phyloP scores from a whole-genome alignment of 2,329 filamentous ascomycete genomes.

The Sporothrix schenckii region DNA sequence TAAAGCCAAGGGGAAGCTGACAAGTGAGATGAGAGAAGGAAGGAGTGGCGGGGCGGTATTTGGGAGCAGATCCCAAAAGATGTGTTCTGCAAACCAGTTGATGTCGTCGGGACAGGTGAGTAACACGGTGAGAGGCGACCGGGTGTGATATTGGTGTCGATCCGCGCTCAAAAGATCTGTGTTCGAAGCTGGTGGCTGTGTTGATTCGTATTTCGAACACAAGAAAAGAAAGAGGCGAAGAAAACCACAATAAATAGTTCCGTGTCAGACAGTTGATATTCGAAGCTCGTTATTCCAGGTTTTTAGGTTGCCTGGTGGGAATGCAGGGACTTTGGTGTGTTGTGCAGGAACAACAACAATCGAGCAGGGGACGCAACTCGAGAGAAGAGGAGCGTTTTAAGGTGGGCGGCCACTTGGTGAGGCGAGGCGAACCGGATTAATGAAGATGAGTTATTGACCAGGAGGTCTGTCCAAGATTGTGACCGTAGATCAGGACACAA shows the following conservation, averaged over 20 bases:
- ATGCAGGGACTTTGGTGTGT: slow-evolving; percentile 28
- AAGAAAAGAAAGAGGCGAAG: slow-evolving; percentile 6
- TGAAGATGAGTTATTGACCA: slow-evolving; percentile 16
- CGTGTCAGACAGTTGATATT: slow-evolving; percentile 20
- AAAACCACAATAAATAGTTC: slow-evolving; percentile 19
- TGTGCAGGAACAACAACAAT: slow-evolving; percentile 16
- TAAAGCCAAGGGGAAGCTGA: slow-evolving; percentile 4
- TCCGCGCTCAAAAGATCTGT: background rate
- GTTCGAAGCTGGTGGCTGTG: background rate
- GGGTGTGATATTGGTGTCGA: slow-evolving; percentile 12
- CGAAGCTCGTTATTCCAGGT: slow-evolving; percentile 14
- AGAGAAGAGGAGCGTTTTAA: slow-evolving; percentile 12
- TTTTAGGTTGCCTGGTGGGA: slow-evolving; percentile 16
- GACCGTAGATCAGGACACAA: slow-evolving; percentile 21
- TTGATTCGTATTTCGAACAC: background rate
- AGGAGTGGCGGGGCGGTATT: slow-evolving; percentile 8
- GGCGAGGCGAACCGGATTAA: slow-evolving; percentile 14
- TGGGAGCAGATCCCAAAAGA: background rate
- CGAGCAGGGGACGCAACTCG: background rate
- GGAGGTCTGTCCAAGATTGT: slow-evolving; percentile 24
- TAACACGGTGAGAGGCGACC: slow-evolving; percentile 2
- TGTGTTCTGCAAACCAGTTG: background rate
- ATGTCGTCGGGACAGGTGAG: background rate
- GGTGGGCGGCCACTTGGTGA: background rate
- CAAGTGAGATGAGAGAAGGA: background rate